Evolutionary conservation across 495 filamentous ascomycete genomes (phyloP), one percentile per base, ranked within the genome.

Genomic region (Trichoderma gamsii): DNA sequence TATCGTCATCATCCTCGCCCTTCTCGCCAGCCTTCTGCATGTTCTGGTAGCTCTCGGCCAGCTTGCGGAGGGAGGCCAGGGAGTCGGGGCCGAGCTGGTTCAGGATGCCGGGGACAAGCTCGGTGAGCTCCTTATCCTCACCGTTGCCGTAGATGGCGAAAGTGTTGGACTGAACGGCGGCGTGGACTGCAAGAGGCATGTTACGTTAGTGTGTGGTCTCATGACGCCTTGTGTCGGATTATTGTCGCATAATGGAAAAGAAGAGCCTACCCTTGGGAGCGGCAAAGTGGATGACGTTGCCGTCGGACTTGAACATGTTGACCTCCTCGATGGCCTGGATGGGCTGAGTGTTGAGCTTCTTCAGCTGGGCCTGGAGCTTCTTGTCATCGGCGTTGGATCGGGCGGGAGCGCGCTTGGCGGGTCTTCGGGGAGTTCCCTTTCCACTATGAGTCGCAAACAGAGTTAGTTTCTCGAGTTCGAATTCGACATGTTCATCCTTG

Each of bases 231-330:
- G 18, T 52, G n/a, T 52, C 18, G 7, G 3, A n/a, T 21, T 65
- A 12, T 13, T 12, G 41, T 23, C 11, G 23, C 21, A 65, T 25
- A 29, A 18, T 61, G 43, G 9, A 6, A 18, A 9, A 67, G 63
- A 29, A 61, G 64, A 51, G 83, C 84, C 73, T 79, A 98, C 95
- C 95, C 83, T 97, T 97, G 66, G 95, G 95, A 71, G 91, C 91
- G 75, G 91, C 88, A 79, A 99, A 99, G 87, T 99, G 95, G 78
- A 99, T 98, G 79, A 99, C 95, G 81, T 99, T 99, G 74, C 95
- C 95, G 76, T 99, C 95, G 79, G 91, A 89, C 88, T 98, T 99
- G 89, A 98, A 98, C 96, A 98, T 99, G 88, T 99, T 99, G 77
- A 99, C 95, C 84, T 99, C 95, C 87, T 99, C 95, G 74, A 99